Evolutionary conservation across 2,329 filamentous ascomycete species (phyloP).

Genomic region (Diplodia sapinea): DNA sequence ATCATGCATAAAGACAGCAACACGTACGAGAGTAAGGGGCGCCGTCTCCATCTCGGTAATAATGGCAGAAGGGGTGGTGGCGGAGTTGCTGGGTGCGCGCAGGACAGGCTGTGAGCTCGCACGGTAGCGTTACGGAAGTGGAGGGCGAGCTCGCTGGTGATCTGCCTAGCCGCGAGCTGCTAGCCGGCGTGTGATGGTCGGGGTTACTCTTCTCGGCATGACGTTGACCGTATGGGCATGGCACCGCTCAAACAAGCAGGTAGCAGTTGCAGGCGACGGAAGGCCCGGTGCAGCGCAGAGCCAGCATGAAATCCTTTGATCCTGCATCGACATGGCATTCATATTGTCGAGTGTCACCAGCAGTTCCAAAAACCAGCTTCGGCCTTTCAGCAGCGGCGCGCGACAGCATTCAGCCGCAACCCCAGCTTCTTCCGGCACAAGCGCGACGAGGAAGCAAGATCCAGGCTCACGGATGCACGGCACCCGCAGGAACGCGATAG

Average conservation of each 20-base stretch:
- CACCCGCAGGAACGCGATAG: slow-evolving; percentile 16
- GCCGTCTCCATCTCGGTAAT: slow-evolving; percentile 67
- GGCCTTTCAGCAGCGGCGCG: background rate
- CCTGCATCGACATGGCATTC: background rate
- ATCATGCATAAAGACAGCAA: slow-evolving; percentile 43
- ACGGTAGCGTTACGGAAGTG: slow-evolving; percentile 9
- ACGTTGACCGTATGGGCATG: slow-evolving; percentile 10
- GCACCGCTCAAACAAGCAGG: slow-evolving; percentile 18
- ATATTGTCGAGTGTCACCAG: slow-evolving; percentile 3
- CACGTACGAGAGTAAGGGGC: slow-evolving; percentile 62
- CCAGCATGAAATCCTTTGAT: background rate
- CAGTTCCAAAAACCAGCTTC: background rate
- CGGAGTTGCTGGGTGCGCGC: background rate
- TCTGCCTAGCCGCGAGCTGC: slow-evolving; percentile 2
- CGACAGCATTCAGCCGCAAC: slow-evolving; percentile 25
- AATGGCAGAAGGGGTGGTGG: background rate
- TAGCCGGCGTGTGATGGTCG: slow-evolving; percentile 15
- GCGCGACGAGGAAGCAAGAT: slow-evolving; percentile 8
- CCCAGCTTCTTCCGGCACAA: slow-evolving; percentile 16
- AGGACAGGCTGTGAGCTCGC: slow-evolving; percentile 3
- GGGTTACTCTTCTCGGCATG: slow-evolving; percentile 25
- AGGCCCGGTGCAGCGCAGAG: background rate
- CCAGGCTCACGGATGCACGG: slow-evolving; percentile 16
- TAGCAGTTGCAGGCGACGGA: slow-evolving; percentile 16
- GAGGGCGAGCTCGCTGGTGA: slow-evolving; percentile 24